Percentiles rank a stretch among this genome's conserved stretches.
These are phyloP conservation scores for Wallacemonas sp. DNA, from an alignment of 208 protist species.

Conservation along the genomic window DNA sequence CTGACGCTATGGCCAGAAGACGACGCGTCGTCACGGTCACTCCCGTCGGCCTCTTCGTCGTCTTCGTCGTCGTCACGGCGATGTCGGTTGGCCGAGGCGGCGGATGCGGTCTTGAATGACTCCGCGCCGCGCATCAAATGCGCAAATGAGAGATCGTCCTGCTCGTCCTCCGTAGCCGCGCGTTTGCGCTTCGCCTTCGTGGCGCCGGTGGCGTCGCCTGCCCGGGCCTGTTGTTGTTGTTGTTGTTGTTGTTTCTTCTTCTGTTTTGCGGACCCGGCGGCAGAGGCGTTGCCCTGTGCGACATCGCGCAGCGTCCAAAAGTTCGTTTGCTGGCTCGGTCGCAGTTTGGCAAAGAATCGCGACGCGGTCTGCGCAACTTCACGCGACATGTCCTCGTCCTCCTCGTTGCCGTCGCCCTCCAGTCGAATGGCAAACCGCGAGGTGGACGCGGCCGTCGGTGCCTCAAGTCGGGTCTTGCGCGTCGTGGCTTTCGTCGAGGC, in stretches of 20 bases:
- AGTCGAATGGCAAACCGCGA: constrained; percentile 17
- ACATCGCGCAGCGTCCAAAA: constrained; percentile 73
- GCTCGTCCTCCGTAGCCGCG: neutral
- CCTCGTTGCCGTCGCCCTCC: constrained; percentile 40
- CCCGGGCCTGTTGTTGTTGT: too few relatives aligned
- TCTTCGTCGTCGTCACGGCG: neutral
- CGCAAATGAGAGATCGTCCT: constrained; percentile 9
- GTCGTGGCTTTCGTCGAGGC: neutral
- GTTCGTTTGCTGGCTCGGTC: constrained; percentile 27
- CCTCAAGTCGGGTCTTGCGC: neutral
- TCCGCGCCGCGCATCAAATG: neutral
- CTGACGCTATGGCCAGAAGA: constrained; percentile 13
- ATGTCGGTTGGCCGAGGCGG: neutral
- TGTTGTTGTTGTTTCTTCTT: too few relatives aligned
- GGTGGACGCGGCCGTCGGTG: neutral
- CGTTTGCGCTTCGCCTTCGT: constrained; percentile 23
- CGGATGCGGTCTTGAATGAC: neutral
- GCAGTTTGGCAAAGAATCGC: constrained; percentile 53
- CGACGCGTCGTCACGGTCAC: constrained; percentile 8
- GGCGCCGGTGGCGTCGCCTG: too few relatives aligned
- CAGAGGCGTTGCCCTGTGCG: constrained; percentile 68
- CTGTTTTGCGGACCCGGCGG: too few relatives aligned
- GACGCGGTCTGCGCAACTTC: constrained; percentile 54
- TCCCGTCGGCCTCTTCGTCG: constrained; percentile 5
- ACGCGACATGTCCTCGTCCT: constrained; percentile 51